Percentiles rank a stretch among this genome's conserved stretches.
Conservation (phyloP, 129 eudicot species). For the Saussurea involucrata region DNA sequence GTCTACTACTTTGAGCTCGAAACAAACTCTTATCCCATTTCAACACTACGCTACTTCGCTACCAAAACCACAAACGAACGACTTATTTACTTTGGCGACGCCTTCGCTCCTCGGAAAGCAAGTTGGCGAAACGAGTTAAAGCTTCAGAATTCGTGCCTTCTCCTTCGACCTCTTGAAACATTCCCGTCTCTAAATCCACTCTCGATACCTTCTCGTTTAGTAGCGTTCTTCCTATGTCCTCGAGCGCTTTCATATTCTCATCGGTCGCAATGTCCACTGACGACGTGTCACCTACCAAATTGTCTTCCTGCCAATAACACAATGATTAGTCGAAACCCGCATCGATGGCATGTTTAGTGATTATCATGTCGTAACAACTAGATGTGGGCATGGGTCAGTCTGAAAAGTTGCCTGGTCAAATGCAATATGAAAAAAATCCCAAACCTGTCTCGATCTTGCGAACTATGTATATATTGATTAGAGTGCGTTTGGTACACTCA, state of each 20-base stretch:
- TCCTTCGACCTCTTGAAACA: slow-evolving; percentile 44
- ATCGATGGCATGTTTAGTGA: background rate
- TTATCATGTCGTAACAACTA: background rate
- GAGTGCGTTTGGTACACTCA: background rate
- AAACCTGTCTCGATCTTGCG: background rate
- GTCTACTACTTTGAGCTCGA: background rate
- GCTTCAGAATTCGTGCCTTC: slow-evolving; percentile 77
- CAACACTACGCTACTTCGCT: background rate
- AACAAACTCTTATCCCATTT: background rate
- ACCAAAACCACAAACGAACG: background rate
- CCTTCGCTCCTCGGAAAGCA: slow-evolving; percentile 55
- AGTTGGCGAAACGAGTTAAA: slow-evolving; percentile 48
- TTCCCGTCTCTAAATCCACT: slow-evolving; percentile 68
- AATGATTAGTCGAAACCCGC: background rate
- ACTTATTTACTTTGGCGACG: slow-evolving; percentile 8
- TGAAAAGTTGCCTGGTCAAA: background rate
- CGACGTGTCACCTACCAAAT: slow-evolving; percentile 55
- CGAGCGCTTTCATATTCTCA: slow-evolving; percentile 46
- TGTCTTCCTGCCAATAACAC: slow-evolving; percentile 39
- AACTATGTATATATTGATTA: background rate
- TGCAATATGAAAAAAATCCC: background rate
- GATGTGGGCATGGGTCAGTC: background rate
- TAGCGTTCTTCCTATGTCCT: slow-evolving; percentile 41
- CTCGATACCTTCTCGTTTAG: slow-evolving; percentile 54
- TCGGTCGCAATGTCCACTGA: slow-evolving; percentile 53